A percentile compares a stretch with the other conserved stretches of the same genome.
Conservation (phyloP, 192 early-diverging fungal genomes). For the Podochytrium sp. region DNA sequence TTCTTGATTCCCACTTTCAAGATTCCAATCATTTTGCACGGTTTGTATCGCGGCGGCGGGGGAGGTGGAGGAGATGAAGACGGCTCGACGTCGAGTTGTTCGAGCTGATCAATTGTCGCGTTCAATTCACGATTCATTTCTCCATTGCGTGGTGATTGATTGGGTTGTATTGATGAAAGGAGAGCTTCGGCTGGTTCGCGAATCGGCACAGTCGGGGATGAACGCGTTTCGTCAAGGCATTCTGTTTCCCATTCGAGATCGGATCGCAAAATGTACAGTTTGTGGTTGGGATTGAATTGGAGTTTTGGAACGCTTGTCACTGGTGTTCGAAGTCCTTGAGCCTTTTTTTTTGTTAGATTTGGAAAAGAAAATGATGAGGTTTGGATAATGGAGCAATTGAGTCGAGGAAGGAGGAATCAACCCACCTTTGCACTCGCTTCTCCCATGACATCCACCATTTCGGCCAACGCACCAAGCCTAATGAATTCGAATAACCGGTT, state of each 20-base stretch:
- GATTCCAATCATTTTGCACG: slow-evolving; percentile 41
- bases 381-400: neutral
- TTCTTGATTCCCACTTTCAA: slow-evolving; percentile 53
- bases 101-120: too few species aligned
- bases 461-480: slow-evolving; percentile 29
- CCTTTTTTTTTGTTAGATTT: slow-evolving; percentile 5
- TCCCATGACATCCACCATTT: slow-evolving; percentile 41
- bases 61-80: too few species aligned
- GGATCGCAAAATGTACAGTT: slow-evolving; percentile 44
- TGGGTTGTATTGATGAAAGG: too few species aligned
- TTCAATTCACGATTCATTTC: too few species aligned
- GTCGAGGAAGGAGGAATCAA: too few species aligned
- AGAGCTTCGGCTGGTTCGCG: too few species aligned
- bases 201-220: too few species aligned
- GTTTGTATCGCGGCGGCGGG: neutral
- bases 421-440: slow-evolving; percentile 42
- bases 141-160: too few species aligned
- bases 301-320: slow-evolving; percentile 47
- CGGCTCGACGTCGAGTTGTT: too few species aligned
- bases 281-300: slow-evolving; percentile 38
- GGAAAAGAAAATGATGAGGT: neutral
- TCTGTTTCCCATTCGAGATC: neutral
- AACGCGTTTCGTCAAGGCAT: too few species aligned
- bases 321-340: slow-evolving; percentile 46
- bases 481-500: neutral